Conservation (phyloP, 2,329 filamentous ascomycete genomes). For the Colletotrichum sp. region DNA sequence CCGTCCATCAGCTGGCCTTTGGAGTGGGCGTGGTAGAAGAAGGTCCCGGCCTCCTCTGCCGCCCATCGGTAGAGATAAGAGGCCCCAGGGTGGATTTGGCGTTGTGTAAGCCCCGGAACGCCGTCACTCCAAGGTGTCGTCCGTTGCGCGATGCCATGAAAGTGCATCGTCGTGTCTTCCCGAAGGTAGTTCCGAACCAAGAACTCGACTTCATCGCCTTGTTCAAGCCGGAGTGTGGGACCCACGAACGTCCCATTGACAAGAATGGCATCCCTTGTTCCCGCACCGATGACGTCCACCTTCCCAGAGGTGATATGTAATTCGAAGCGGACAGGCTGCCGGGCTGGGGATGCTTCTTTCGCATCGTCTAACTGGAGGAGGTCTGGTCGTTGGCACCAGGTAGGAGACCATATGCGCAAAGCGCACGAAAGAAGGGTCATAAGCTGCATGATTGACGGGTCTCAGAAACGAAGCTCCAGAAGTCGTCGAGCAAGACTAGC, state of each 20-base stretch:
- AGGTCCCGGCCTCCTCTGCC: slow-evolving; percentile 10
- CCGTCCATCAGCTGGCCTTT: slow-evolving; percentile 13
- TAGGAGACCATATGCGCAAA: background rate
- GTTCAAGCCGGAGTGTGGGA: slow-evolving; percentile 7
- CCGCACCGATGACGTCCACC: background rate
- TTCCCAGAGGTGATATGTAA: background rate
- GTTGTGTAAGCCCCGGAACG: slow-evolving; percentile 47
- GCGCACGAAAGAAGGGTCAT: background rate
- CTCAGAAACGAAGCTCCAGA: background rate
- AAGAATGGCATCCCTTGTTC: background rate
- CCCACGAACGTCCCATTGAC: slow-evolving; percentile 21
- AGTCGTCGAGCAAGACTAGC: background rate
- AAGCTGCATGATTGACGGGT: background rate
- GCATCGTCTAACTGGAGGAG: background rate
- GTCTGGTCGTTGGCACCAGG: background rate
- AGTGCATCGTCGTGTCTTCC: slow-evolving; percentile 33
- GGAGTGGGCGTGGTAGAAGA: slow-evolving; percentile 15
- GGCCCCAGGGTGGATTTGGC: slow-evolving; percentile 37
- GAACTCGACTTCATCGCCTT: slow-evolving; percentile 23
- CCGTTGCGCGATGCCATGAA: slow-evolving; percentile 24
- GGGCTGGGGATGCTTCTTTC: rapidly evolving
- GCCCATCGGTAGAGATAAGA: slow-evolving; percentile 37
- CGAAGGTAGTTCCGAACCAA: slow-evolving; percentile 30
- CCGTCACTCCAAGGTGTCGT: slow-evolving; percentile 49
- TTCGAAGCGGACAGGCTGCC: background rate